Base-by-base conservation (phyloP, 495 filamentous ascomycete species). In the Penicillium parvum region DNA sequence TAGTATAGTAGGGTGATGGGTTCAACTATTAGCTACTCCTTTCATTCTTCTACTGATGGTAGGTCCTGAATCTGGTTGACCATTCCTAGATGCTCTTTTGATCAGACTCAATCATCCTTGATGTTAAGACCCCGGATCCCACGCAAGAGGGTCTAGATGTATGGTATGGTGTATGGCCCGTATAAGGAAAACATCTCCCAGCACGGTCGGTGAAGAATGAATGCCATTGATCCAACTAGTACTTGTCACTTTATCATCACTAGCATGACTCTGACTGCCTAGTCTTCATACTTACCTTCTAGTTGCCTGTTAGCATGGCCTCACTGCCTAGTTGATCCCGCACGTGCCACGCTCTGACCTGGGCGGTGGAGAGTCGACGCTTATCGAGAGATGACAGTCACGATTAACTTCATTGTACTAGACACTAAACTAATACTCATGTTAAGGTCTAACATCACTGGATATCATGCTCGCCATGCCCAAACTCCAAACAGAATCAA, bases 381-480 rank as follows among this genome's bases (percentile, higher is more conserved):
- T 6, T 27, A 6, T 6, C 11, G 6, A 27, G 23, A 27, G 23
- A 19, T 21, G 16, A 7, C 6, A 5, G 22, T 14, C 23, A 32
- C 18, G 7, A 20, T 29, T 30, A 5, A 41, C 6, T 29, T n/a
- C n/a, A n/a, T n/a, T n/a, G n/a, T n/a, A n/a, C n/a, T n/a, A n/a
- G n/a, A n/a, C n/a, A n/a, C n/a, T n/a, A n/a, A n/a, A n/a, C n/a
- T n/a, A n/a, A n/a, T n/a, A n/a, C n/a, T n/a, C n/a, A n/a, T n/a
- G n/a, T n/a, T n/a, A n/a, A n/a, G n/a, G n/a, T n/a, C n/a, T n/a
- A 30, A 30, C 28, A 15, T 30, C 39, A 47, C 50, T 57, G 57
- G 57, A 60, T 60, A 60, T 58, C 57, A 60, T 52, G 47, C 45
- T 54, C 56, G 56, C 57, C 55, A 55, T 60, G 47, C 57, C 47